Conservation (phyloP, 768 basidiomycete genomes). For the Lepiota venenata region DNA sequence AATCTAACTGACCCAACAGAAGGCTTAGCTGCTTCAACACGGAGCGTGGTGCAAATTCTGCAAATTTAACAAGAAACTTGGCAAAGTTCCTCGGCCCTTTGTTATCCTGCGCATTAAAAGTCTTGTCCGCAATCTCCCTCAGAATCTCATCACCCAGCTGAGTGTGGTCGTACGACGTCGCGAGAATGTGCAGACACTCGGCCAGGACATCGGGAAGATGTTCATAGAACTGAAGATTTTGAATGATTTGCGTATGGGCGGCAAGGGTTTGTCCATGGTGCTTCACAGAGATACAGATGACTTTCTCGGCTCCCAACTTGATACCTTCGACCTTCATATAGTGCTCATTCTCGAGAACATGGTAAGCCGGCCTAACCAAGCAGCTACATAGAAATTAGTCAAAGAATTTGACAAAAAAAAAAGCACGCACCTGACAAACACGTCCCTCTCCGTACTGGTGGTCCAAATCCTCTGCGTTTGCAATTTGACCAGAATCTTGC, state of each 20-base stretch:
- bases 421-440: conserved; percentile 71
- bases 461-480: conserved; percentile 85
- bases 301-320: conserved; percentile 75
- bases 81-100: conserved; percentile 88
- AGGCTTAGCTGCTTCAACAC: conserved; percentile 90
- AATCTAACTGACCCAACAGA: conserved; percentile 82
- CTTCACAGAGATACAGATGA: conserved; percentile 90
- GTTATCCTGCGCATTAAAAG: conserved; percentile 76
- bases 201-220: conserved; percentile 95
- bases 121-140: conserved; percentile 78
- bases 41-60: conserved; percentile 74
- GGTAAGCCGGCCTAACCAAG: conserved; percentile 84
- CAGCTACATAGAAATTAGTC: conserved; percentile 47
- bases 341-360: conserved; percentile 78
- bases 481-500: conserved; percentile 61
- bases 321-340: conserved; percentile 83
- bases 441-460: conserved; percentile 80
- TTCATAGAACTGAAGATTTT: conserved; percentile 90
- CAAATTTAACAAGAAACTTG: conserved; percentile 75
- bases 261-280: conserved; percentile 81
- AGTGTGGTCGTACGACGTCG: conserved; percentile 83
- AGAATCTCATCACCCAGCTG: conserved; percentile 92
- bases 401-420: neutral
- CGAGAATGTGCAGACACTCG: conserved; percentile 75
- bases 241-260: conserved; percentile 89